Evolutionary conservation across 805 yeast genomes (phyloP).

Genomic region (Pichia rugopelliculosa): DNA sequence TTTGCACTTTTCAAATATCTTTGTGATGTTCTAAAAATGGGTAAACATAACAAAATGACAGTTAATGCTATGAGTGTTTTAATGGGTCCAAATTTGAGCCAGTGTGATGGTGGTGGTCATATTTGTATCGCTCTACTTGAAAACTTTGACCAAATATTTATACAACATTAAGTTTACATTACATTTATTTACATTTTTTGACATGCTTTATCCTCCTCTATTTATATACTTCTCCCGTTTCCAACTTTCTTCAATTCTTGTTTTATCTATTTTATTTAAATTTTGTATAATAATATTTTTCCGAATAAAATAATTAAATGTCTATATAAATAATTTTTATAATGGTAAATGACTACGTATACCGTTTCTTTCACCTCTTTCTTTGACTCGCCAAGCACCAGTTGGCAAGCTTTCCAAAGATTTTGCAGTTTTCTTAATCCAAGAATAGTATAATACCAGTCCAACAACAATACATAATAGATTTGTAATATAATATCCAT

Average conservation of each 20-base stretch:
- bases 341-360: constrained; percentile 10
- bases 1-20: constrained; percentile 62
- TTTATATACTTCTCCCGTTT: neutral
- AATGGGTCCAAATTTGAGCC: constrained; percentile 31
- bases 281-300: neutral
- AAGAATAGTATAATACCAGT: constrained; percentile 49
- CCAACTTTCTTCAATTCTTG: too few species aligned
- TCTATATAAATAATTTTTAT: neutral
- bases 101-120: constrained; percentile 28
- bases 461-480: constrained; percentile 65
- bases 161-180: neutral
- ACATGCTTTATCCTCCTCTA: neutral
- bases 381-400: constrained; percentile 63
- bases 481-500: constrained; percentile 83
- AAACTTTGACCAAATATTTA: constrained; percentile 22
- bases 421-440: constrained; percentile 56
- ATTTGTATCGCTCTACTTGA: constrained; percentile 25
- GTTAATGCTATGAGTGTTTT: constrained; percentile 49
- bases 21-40: constrained; percentile 53
- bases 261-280: neutral
- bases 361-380: constrained; percentile 5
- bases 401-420: constrained; percentile 66
- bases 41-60: constrained; percentile 73
- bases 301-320: neutral
- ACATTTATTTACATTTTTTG: neutral